A percentile compares a stretch with the other conserved stretches of the same genome.
Evolutionary conservation across 371 early-diverging fungal genomes (phyloP).

Genomic region (Nosema muscidifuracis): DNA sequence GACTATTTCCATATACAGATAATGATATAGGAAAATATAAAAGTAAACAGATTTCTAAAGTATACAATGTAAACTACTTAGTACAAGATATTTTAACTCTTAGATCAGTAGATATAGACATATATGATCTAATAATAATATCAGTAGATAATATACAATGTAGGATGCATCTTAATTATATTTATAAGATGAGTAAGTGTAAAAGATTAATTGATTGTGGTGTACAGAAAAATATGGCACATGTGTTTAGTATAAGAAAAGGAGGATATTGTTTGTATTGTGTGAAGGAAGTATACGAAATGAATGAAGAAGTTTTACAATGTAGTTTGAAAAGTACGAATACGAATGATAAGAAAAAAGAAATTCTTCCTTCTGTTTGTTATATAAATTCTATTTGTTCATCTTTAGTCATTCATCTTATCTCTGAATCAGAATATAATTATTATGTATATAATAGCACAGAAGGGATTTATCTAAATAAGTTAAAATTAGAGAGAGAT

Average conservation of each 20-base stretch:
- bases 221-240: conserved; percentile 29
- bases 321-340: conserved; percentile 34
- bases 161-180: conserved; percentile 57
- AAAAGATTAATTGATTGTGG: conserved; percentile 53
- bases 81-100: conserved; percentile 13
- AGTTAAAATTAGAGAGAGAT: conserved; percentile 26
- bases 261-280: conserved; percentile 54
- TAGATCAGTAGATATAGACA: neutral
- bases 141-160: conserved; percentile 47
- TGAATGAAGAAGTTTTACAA: neutral
- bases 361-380: conserved; percentile 48
- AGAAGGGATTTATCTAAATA: conserved; percentile 3
- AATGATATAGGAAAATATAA: conserved; percentile 47
- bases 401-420: conserved; percentile 23
- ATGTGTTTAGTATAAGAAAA: conserved; percentile 44
- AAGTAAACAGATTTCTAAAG: conserved; percentile 11
- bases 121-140: conserved; percentile 45
- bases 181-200: conserved; percentile 30
- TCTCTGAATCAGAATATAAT: conserved; percentile 29
- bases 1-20: conserved; percentile 70
- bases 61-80: conserved; percentile 15
- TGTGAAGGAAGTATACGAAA: conserved; percentile 46
- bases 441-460: conserved; percentile 43
- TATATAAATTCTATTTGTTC: conserved; percentile 58
- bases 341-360: conserved; percentile 36